phyloP scores from a whole-genome alignment of 208 protist genomes.

The Acanthamoeba triangularis region DNA sequence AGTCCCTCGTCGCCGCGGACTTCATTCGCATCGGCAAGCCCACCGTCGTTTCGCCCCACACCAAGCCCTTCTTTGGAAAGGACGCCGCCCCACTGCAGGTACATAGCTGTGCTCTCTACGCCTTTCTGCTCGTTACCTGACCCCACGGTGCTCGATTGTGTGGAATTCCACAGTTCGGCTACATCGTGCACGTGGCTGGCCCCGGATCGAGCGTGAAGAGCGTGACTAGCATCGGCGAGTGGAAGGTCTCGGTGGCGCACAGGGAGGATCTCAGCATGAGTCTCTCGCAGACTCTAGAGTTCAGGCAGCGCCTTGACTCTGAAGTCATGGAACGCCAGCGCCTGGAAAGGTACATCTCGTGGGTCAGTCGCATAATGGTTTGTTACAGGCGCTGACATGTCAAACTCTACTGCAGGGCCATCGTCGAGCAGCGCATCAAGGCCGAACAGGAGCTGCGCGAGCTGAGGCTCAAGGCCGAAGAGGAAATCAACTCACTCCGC shows the following conservation, averaged over 20 bases:
- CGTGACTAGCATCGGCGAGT: slow-evolving; percentile 45
- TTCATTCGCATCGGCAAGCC: slow-evolving; percentile 43
- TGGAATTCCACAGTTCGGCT: not conserved
- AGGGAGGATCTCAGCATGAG: slow-evolving; percentile 42
- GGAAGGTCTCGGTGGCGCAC: slow-evolving; percentile 56
- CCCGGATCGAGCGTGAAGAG: not conserved
- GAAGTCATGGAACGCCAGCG: slow-evolving; percentile 41
- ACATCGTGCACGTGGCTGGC: not conserved
- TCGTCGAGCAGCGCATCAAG: slow-evolving; percentile 30
- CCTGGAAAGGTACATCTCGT: not conserved
- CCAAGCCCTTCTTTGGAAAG: not conserved
- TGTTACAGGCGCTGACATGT: not conserved
- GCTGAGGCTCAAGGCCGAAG: slow-evolving; percentile 12
- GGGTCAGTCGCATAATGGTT: not conserved
- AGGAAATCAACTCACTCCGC: slow-evolving; percentile 45
- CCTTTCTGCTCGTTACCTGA: not conserved
- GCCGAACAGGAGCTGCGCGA: slow-evolving; percentile 27
- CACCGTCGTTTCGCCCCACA: not conserved
- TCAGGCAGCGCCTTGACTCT: slow-evolving; percentile 4
- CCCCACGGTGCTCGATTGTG: not conserved
- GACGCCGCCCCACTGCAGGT: not conserved
- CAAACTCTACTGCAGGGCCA: not conserved
- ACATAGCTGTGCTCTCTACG: not conserved
- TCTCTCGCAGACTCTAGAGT: slow-evolving; percentile 21
- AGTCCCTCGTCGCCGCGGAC: not conserved